Percentiles rank a stretch among this genome's conserved stretches.
phyloP scores from a whole-genome alignment of 768 basidiomycete species.

The Tulasnella sp. region DNA sequence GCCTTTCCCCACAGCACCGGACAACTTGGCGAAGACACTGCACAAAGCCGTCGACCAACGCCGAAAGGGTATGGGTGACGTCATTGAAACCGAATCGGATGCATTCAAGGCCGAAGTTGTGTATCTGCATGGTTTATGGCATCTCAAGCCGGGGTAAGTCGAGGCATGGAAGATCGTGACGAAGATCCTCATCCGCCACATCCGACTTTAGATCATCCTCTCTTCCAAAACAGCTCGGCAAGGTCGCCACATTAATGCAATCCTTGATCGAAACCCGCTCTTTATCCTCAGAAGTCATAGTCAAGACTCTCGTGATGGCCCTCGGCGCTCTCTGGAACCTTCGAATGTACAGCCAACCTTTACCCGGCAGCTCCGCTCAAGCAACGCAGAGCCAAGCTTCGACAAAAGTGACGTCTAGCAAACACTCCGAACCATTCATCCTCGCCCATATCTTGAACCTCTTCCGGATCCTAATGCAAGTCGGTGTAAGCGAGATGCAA shows the following conservation, averaged over 20 bases:
- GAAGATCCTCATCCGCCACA: conserved; percentile 19
- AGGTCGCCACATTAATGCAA: conserved; percentile 45
- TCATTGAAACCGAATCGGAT: conserved; percentile 6
- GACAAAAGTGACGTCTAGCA: conserved; percentile 22
- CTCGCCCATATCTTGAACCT: conserved; percentile 57
- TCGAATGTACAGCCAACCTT: conserved; percentile 46
- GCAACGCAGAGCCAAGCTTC: conserved; percentile 29
- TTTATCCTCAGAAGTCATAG: conserved; percentile 65
- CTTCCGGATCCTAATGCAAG: conserved; percentile 49
- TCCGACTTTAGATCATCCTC: conserved; percentile 1
- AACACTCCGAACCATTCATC: conserved; percentile 51
- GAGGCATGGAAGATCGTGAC: conserved; percentile 1
- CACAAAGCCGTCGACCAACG: conserved; percentile 51
- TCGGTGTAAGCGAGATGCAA: conserved; percentile 49
- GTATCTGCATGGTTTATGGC: conserved; percentile 67
- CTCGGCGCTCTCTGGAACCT: conserved; percentile 81
- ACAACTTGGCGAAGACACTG: conserved; percentile 70
- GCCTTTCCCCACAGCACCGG: conserved; percentile 78
- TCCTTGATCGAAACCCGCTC: conserved; percentile 53
- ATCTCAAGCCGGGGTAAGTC: conserved; percentile 44
- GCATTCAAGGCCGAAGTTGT: conserved; percentile 63
- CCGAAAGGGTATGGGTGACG: conserved; percentile 26
- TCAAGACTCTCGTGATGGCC: conserved; percentile 57
- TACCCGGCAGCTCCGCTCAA: not conserved
- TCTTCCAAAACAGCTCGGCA: conserved; percentile 20